Evolutionary conservation across 1,139 yeast species (phyloP).

Genomic region (Kodamaea ohmeri): DNA sequence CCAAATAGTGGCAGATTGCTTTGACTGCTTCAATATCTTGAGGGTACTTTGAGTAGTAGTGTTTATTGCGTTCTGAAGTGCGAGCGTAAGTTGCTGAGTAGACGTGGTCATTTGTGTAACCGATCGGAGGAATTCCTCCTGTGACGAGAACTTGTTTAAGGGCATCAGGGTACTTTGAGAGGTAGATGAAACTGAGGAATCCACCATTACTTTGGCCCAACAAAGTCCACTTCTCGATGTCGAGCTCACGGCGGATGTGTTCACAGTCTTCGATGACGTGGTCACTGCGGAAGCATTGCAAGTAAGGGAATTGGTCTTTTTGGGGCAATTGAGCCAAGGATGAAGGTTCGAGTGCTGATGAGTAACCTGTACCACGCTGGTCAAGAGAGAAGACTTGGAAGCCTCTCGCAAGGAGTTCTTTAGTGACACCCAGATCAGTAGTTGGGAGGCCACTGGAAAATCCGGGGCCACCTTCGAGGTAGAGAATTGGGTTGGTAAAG

Average conservation of each 20-base stretch:
- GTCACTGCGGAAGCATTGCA: slow-evolving; percentile 50
- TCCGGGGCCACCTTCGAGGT: slow-evolving; percentile 62
- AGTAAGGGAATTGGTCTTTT: slow-evolving; percentile 32
- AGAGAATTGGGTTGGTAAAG: slow-evolving; percentile 36
- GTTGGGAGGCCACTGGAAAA: slow-evolving; percentile 44
- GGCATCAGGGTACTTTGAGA: slow-evolving; percentile 43
- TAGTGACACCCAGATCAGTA: slow-evolving; percentile 32
- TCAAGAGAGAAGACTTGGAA: slow-evolving; percentile 50
- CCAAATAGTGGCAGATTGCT: slow-evolving; percentile 35
- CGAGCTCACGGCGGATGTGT: slow-evolving; percentile 34
- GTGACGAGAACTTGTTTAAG: slow-evolving; percentile 44
- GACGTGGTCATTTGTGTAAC: slow-evolving; percentile 43
- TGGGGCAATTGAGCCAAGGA: slow-evolving; percentile 15
- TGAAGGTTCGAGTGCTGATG: slow-evolving; percentile 43
- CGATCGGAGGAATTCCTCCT: slow-evolving; percentile 59
- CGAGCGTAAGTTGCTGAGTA: slow-evolving; percentile 46
- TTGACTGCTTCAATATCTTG: slow-evolving; percentile 40
- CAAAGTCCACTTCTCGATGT: slow-evolving; percentile 47
- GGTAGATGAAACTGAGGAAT: slow-evolving; percentile 48
- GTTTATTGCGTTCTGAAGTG: slow-evolving; percentile 46
- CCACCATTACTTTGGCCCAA: slow-evolving; percentile 62
- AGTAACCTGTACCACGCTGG: slow-evolving; percentile 59
- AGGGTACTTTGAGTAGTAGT: slow-evolving; percentile 49
- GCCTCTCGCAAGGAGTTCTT: slow-evolving; percentile 40
- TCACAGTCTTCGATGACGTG: slow-evolving; percentile 52